These are phyloP conservation scores for Thraustochytrium sp. DNA, from an alignment of 352 stramenopile genomes.

Conservation along the genomic window DNA sequence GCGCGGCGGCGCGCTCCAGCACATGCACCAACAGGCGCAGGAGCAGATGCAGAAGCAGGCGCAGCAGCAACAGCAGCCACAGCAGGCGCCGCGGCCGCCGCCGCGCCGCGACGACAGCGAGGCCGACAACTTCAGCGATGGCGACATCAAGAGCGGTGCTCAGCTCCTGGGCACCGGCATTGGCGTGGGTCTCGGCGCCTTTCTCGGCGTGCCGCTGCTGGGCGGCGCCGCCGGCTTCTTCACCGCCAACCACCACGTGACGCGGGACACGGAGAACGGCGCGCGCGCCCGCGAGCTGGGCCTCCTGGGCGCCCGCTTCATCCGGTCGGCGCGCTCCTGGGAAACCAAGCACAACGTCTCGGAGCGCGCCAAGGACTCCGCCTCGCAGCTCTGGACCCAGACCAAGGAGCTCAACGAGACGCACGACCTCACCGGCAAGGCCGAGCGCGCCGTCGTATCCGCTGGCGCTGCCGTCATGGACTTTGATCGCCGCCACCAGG, in stretches of 20 bases:
- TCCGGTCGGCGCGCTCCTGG: background rate
- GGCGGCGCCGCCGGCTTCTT: slow-evolving; percentile 15
- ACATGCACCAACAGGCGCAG: too few species aligned
- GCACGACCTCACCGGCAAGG: slow-evolving; percentile 36
- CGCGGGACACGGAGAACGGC: background rate
- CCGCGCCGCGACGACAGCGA: background rate
- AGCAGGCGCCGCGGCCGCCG: background rate
- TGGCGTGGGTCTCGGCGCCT: background rate
- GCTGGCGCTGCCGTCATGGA: background rate
- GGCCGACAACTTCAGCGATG: background rate
- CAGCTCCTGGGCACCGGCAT: slow-evolving; percentile 22
- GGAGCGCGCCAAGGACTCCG: background rate
- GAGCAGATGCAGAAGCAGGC: background rate
- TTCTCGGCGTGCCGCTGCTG: slow-evolving; percentile 1
- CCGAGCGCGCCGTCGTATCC: background rate
- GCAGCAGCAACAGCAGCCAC: background rate
- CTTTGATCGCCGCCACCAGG: background rate
- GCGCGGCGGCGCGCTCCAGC: background rate
- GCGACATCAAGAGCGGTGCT: background rate
- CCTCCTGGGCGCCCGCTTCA: background rate
- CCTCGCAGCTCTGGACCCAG: background rate
- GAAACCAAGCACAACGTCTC: slow-evolving; percentile 14
- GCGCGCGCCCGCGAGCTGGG: slow-evolving; percentile 3
- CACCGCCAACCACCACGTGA: background rate
- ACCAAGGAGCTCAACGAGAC: slow-evolving; percentile 23